Evolutionary conservation across 2,329 filamentous ascomycete genomes (phyloP).

Genomic region (Aspergillus sp.): DNA sequence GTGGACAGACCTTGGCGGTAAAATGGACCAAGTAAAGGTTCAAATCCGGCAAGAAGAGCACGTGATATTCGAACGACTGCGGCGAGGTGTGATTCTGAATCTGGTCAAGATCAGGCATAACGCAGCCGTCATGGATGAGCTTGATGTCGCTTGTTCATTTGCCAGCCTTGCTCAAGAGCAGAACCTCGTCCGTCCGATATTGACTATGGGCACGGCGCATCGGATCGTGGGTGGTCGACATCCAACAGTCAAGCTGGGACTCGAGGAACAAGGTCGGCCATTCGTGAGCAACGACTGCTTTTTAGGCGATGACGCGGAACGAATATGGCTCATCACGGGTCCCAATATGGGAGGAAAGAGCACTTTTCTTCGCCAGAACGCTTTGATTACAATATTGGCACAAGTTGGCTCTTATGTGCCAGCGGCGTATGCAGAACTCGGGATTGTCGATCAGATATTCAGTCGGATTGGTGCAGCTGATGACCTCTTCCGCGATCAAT

Average conservation of each 20-base stretch:
- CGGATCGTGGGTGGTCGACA: constrained; percentile 81
- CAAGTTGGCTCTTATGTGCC: constrained; percentile 92
- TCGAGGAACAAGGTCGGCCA: constrained; percentile 68
- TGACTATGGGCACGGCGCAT: constrained; percentile 61
- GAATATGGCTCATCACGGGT: constrained; percentile 60
- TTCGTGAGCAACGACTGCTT: constrained; percentile 85
- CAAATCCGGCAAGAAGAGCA: constrained; percentile 81
- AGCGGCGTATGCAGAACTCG: constrained; percentile 75
- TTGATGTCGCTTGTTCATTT: constrained; percentile 85
- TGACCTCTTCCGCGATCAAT: constrained; percentile 89
- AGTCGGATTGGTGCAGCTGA: constrained; percentile 90
- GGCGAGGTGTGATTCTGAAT: constrained; percentile 69
- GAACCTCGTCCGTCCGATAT: constrained; percentile 62
- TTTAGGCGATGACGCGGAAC: constrained; percentile 69
- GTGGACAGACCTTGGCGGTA: constrained; percentile 75
- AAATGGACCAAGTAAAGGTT: constrained; percentile 68
- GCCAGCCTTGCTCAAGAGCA: constrained; percentile 71
- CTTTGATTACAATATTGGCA: constrained; percentile 85
- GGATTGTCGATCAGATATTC: constrained; percentile 93
- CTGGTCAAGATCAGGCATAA: constrained; percentile 83
- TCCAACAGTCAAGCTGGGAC: constrained; percentile 80
- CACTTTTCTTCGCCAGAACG: constrained; percentile 92
- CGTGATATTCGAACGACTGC: constrained; percentile 66
- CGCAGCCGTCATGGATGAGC: constrained; percentile 82
- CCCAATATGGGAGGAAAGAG: constrained; percentile 99